Evolutionary conservation across 148 eudicot genomes (phyloP).

Genomic region (Fagopyrum tataricum): DNA sequence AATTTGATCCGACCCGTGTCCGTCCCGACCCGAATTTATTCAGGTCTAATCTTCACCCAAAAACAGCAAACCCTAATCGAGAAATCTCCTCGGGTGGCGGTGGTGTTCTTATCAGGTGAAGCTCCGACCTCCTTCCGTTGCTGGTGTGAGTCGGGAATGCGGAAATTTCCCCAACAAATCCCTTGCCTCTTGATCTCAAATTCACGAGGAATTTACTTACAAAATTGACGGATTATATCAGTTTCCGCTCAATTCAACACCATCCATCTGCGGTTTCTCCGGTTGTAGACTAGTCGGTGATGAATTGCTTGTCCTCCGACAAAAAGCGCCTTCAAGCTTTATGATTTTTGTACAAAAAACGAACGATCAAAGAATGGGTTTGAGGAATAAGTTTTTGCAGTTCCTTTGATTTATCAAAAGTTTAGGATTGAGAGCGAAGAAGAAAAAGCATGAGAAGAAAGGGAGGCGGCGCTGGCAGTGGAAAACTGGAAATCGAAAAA

Average conservation of each 20-base stretch:
- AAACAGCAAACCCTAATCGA: no score
- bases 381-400: not conserved
- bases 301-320: not conserved
- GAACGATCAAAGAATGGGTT: not conserved
- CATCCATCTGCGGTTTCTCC: not conserved
- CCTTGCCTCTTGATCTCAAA: not conserved
- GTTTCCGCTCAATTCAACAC: not conserved
- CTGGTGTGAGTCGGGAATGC: no score
- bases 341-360: not conserved
- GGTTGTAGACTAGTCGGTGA: slow-evolving; percentile 10
- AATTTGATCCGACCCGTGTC: no score
- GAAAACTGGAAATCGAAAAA: no score
- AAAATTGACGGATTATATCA: not conserved
- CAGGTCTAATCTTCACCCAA: no score
- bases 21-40: no score
- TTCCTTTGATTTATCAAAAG: not conserved
- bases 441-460: not conserved
- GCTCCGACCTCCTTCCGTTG: no score
- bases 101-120: no score
- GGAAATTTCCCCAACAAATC: no score
- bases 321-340: not conserved
- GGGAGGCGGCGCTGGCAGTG: no score
- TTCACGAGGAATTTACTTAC: not conserved
- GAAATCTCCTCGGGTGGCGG: no score
- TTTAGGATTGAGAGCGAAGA: not conserved